A percentile compares a stretch with the other conserved stretches of the same genome.
Conservation (phyloP, 2,329 filamentous ascomycete species). For the Phaeomoniella chlamydospora region DNA sequence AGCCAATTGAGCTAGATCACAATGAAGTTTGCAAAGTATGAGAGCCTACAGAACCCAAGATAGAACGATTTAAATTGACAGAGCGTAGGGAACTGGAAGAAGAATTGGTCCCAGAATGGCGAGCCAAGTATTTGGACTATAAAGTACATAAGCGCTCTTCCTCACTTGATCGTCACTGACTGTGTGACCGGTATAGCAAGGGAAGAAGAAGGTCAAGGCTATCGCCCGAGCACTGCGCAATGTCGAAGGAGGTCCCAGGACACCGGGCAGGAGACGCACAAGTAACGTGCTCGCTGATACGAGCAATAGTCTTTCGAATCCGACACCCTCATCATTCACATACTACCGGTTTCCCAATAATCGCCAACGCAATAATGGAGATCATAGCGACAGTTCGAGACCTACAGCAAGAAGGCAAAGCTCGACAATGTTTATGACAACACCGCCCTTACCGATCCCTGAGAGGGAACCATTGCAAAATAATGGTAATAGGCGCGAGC, state of each 20-base stretch:
- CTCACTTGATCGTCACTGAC: conserved; percentile 1
- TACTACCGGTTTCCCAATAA: not conserved
- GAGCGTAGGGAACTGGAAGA: conserved; percentile 57
- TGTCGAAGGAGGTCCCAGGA: conserved; percentile 21
- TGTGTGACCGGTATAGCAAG: conserved; percentile 29
- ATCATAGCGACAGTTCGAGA: conserved; percentile 1
- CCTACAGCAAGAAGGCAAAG: conserved; percentile 8
- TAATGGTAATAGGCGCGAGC: conserved; percentile 1
- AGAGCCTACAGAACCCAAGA: no score
- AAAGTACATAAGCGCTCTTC: conserved; percentile 42
- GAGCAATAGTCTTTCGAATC: not conserved
- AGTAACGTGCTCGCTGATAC: not conserved
- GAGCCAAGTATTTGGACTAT: conserved; percentile 86
- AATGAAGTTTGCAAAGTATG: conserved; percentile 50
- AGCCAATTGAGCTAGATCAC: not conserved
- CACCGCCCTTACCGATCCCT: conserved; percentile 19
- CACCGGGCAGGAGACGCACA: not conserved
- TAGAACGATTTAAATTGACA: no score
- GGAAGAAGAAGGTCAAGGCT: conserved; percentile 86
- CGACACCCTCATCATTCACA: not conserved
- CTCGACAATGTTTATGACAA: conserved; percentile 13
- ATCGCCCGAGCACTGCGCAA: conserved; percentile 56
- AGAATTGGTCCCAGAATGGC: conserved; percentile 88
- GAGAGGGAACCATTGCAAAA: conserved; percentile 6
- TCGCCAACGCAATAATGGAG: not conserved